Evolutionary conservation across 2,329 filamentous ascomycete genomes (phyloP), one percentile per base, ranked within the genome.

Genomic region (Dactylellina drechsleri): DNA sequence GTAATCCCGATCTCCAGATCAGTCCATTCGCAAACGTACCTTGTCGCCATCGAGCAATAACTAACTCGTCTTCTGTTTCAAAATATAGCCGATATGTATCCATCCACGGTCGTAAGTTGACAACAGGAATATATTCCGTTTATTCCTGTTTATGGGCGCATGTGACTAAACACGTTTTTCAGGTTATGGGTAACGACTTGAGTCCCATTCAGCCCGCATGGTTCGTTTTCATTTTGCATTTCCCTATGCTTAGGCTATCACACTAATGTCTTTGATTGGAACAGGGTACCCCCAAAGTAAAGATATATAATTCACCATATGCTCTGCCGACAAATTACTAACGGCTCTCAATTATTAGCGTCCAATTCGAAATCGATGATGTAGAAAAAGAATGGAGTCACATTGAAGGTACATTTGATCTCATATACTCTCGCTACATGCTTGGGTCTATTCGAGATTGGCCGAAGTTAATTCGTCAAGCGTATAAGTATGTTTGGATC

Each of bases 361-460:
- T 67, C 28, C 66, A 54, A 12, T 80, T 79, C 16, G 77, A 78
- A 45, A 61, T 79, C 13, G 78, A 80, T 40, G 77, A 79, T 56
- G 78, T 77, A 31, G 78, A 79, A 50, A 45, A 75, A 2, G 61
- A 76, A 20, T 80, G 79, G 79, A 59, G 68, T 4, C 78, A 77
- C 56, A 58, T 80, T 75, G 70, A 60, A 56, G 65, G 79, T 56
- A 76, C 78, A 8, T 83, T 79, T 49, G 81, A 79, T 62, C 80
- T 67, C 47, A 78, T 78, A 28, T 78, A 80, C 31, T 77, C 79
- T 5, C 77, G 80, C 43, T 83, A 87, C 78, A 84, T 91, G 82
- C 82, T 84, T 1, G 89, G 89, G 16, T 84, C 85, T 59, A 85
- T 90, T 73, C 81, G 83, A 0, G 85, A 88, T 76, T 90, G 88